Base-by-base conservation (phyloP, 495 filamentous ascomycete species). In the Parathielavia appendiculata region DNA sequence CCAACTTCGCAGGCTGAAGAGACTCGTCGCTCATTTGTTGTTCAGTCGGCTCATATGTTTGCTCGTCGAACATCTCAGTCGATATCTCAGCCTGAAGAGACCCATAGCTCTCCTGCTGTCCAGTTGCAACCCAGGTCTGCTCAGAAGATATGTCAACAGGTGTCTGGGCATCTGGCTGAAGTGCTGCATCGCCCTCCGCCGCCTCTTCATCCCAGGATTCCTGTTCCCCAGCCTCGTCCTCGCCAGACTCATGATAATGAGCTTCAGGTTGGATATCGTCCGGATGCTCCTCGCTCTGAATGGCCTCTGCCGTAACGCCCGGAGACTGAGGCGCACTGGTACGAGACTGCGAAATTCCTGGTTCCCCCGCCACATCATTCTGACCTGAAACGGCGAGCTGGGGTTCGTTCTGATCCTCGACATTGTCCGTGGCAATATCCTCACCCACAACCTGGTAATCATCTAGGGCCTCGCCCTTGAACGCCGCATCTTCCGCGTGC, bases 291-390 rank as follows among this genome's bases (percentile, higher is more conserved):
- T 52, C 40, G 11, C 10, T 22, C 4, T 43, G 14, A 7, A 40
- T 4, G 17, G n/a, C 34, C 22, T 32, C 44, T 5, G 13, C 7
- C 8, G 17, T 14, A 1, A 12, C 7, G 16, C 9, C 20, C 2
- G 22, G 46, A 43, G 45, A 9, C 14, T 57, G 22, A 1, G 36
- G 17, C 10, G 23, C 22, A 30, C 7, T 30, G 11, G 1, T 23
- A 34, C 13, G 19, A 19, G 16, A 20, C 34, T 48, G 26, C 19
- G 8, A 9, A 5, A 17, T 20, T 6, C 36, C 38, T 38, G 13
- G n/a, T 5, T 50, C 50, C 35, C 9, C 56, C n/a, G 32, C 51
- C 41, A 58, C 41, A 11, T 73, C 68, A 23, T 69, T 40, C 14
- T 50, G 23, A 5, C 36, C 63, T 10, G 58, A 35, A 40, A 69